Conservation (phyloP, 2,329 filamentous ascomycete species). For the Pseudogymnoascus pannorum region DNA sequence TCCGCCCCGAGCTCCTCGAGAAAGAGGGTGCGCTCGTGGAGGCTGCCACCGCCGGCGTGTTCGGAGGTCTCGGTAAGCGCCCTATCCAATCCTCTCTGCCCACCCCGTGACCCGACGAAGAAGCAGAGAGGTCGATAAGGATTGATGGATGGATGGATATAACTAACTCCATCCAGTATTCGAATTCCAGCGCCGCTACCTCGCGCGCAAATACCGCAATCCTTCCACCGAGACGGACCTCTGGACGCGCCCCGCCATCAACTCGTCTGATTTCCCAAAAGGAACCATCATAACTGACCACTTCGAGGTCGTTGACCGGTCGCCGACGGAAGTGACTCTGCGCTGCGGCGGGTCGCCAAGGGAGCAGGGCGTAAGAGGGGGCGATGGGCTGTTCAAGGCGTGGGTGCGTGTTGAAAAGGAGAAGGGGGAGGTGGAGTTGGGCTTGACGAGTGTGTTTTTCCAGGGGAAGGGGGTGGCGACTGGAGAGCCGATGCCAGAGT, state of each 20-base stretch:
- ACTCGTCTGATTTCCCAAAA: constrained; percentile 48
- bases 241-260: constrained; percentile 51
- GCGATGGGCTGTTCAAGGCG: constrained; percentile 62
- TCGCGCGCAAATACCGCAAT: constrained; percentile 51
- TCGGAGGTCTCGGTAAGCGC: constrained; percentile 53
- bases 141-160: neutral
- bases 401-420: constrained; percentile 52
- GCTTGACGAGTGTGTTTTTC: constrained; percentile 56
- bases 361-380: constrained; percentile 45
- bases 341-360: constrained; percentile 60
- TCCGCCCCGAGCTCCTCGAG: constrained; percentile 58
- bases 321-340: constrained; percentile 50
- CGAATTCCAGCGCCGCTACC: constrained; percentile 48
- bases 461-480: constrained; percentile 41
- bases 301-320: constrained; percentile 64
- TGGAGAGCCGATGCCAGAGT: constrained; percentile 36
- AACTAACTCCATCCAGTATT: constrained; percentile 37
- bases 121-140: neutral
- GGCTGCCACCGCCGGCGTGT: constrained; percentile 61
- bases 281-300: constrained; percentile 63
- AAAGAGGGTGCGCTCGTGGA: constrained; percentile 53
- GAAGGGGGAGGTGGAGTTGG: constrained; percentile 56
- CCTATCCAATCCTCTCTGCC: constrained; percentile 10
- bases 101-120: constrained; percentile 8
- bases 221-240: constrained; percentile 52